phyloP scores from a whole-genome alignment of 2,329 filamentous ascomycete genomes.

The Nemania abortiva region DNA sequence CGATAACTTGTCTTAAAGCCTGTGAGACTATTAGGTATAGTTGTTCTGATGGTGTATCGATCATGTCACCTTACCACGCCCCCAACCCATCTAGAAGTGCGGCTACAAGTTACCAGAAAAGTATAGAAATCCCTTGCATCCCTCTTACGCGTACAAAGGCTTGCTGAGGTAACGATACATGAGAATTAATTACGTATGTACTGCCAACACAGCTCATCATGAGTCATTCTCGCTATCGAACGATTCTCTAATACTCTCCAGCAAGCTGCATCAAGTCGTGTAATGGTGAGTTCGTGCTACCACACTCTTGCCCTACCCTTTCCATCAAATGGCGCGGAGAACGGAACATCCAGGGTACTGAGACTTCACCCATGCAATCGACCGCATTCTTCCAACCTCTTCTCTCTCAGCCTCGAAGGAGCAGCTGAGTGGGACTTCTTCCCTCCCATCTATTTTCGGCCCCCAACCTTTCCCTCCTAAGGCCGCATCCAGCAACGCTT shows the following conservation, averaged over 20 bases:
- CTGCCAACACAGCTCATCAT: no score
- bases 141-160: not conserved
- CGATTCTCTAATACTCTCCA: not conserved
- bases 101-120: not conserved
- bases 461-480: constrained; percentile 9
- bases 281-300: not conserved
- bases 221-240: not conserved
- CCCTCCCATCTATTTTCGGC: constrained; percentile 6
- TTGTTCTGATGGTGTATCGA: not conserved
- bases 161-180: not conserved
- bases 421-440: constrained; percentile 3
- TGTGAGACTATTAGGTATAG: not conserved
- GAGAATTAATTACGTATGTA: not conserved
- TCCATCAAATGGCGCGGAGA: not conserved
- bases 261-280: not conserved
- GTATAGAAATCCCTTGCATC: not conserved
- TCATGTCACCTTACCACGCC: not conserved
- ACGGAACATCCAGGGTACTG: not conserved
- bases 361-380: not conserved
- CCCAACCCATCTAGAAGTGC: not conserved
- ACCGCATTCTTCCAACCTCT: not conserved
- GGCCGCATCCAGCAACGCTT: not conserved
- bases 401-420: constrained; percentile 17
- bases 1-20: not conserved
- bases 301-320: not conserved